Evolutionary conservation across 2,329 filamentous ascomycete species (phyloP).

Genomic region (Diaporthe destruens): DNA sequence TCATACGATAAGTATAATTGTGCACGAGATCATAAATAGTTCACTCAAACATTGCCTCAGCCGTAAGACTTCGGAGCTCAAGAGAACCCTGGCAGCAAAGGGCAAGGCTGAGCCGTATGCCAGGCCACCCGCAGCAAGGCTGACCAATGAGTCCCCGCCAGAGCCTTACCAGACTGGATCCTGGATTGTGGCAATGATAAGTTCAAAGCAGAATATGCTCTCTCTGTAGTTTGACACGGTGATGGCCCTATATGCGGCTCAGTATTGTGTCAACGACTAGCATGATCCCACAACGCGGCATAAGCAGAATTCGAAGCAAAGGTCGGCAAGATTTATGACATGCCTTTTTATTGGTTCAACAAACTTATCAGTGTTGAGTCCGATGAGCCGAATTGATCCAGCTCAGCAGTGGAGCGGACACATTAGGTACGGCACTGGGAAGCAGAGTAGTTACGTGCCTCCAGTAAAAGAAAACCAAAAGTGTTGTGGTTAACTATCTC

Average conservation of each 20-base stretch:
- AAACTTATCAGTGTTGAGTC: too few species aligned
- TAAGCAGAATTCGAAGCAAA: too few species aligned
- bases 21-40: neutral
- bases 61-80: neutral
- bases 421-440: too few species aligned
- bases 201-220: neutral
- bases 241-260: neutral
- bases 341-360: too few species aligned
- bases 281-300: too few species aligned
- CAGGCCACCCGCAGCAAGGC: neutral
- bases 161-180: neutral
- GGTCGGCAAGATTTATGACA: too few species aligned
- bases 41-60: neutral
- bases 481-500: too few species aligned
- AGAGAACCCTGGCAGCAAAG: neutral
- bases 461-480: too few species aligned
- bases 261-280: neutral
- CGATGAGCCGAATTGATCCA: too few species aligned
- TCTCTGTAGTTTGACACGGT: neutral
- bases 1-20: too few species aligned
- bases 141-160: neutral
- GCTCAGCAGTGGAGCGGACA: too few species aligned
- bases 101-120: neutral
- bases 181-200: neutral
- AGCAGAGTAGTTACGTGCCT: too few species aligned